These are phyloP conservation scores for Colletotrichum sp. DNA, from an alignment of 2,329 filamentous ascomycete species.

Conservation along the genomic window DNA sequence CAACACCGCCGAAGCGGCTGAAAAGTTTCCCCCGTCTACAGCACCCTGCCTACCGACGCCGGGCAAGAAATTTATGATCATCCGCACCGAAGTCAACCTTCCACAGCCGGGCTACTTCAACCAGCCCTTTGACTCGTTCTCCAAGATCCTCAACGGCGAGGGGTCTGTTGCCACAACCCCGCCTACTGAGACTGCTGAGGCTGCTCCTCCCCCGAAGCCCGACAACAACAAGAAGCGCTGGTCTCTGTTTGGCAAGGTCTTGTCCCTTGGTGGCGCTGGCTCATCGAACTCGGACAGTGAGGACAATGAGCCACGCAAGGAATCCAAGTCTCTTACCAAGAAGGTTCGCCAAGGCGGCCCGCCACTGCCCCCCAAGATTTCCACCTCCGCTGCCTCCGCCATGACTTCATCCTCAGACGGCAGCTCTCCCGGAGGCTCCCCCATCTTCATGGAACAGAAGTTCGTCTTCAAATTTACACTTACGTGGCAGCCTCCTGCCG, in stretches of 20 bases:
- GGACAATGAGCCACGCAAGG: conserved; percentile 56
- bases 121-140: conserved; percentile 55
- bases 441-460: conserved; percentile 58
- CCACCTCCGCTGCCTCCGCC: conserved; percentile 27
- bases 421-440: conserved; percentile 61
- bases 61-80: conserved; percentile 85
- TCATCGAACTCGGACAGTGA: conserved; percentile 37
- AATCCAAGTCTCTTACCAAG: conserved; percentile 40
- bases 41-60: conserved; percentile 86
- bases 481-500: conserved; percentile 63
- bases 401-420: conserved; percentile 49
- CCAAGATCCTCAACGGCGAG: conserved; percentile 15
- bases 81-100: conserved; percentile 72
- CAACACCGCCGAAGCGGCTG: conserved; percentile 64
- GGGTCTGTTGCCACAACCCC: conserved; percentile 8
- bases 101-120: conserved; percentile 51
- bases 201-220: conserved; percentile 27
- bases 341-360: conserved; percentile 25
- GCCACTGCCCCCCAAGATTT: conserved; percentile 41
- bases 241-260: conserved; percentile 68
- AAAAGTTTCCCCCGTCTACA: conserved; percentile 70
- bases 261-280: conserved; percentile 44
- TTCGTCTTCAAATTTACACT: conserved; percentile 80
- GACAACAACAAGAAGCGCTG: conserved; percentile 60
- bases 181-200: conserved; percentile 11